Evolutionary conservation across 176 grass and related monocot species (phyloP), one percentile per base, ranked within the genome.

Genomic region (Carex cristatella): DNA sequence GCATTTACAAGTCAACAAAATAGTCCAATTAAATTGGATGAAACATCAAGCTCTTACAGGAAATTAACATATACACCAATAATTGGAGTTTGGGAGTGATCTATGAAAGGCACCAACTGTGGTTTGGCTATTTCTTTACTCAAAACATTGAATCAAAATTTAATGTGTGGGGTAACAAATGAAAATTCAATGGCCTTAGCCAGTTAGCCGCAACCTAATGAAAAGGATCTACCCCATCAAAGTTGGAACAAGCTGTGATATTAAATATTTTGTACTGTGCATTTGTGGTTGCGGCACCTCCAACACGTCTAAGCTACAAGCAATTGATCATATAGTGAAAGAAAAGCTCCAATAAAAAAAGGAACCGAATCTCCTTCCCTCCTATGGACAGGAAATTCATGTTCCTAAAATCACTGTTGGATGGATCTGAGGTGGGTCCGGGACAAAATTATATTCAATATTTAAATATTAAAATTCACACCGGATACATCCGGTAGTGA

Each of bases 71-170:
- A 78, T 57, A 14, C 53, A 58, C 53, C 74, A 78, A 78, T 78
- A 58, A 78, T 78, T 78, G 74, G 74, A 57, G 74, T 78, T 78
- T 33, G 73, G 73, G 58, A 78, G 51, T 57, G 74, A 78, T 58
- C 74, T 78, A 13, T 78, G 74, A 58, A 78, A 78, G 74, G 74
- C 49, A 58, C 74, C 74, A 78, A 78, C 51, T 58, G 28, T 58
- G 74, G 74, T 51, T 78, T 78, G 74, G 23, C 53, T 18, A 78
- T 58, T 58, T 78, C 74, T 58, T 57, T 78, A 78, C 74, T 58
- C 74, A 78, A 78, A 78, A 27, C 73, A 78, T 78, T 78, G 49
- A 78, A 78, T 78, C 73, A 76, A 16, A 78, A 70, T 15, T 78
- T 33, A 57, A 78, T 57, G 28, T 0, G 74, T 78, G 74, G 74